A percentile compares a stretch with the other conserved stretches of the same genome.
These are phyloP conservation scores for Chaetomium cochliodes DNA, from an alignment of 495 filamentous ascomycete genomes.

Conservation along the genomic window DNA sequence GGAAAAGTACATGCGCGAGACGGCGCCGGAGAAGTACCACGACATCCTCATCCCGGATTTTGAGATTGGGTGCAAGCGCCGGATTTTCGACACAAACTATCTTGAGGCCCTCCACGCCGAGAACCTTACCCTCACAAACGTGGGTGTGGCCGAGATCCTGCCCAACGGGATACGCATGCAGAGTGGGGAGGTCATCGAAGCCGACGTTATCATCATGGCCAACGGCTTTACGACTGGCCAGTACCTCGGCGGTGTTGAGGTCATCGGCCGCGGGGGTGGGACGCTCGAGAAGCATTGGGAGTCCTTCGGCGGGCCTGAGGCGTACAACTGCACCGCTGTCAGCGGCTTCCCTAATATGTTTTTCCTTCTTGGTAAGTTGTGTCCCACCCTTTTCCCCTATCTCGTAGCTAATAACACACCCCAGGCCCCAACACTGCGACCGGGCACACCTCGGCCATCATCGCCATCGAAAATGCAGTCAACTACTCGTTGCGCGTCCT, in stretches of 20 bases:
- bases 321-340: conserved; percentile 40
- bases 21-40: conserved; percentile 43
- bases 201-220: conserved; percentile 46
- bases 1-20: conserved; percentile 40
- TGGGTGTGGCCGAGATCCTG: conserved; percentile 38
- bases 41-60: conserved; percentile 46
- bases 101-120: conserved; percentile 32
- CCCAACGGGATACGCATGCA: conserved; percentile 37
- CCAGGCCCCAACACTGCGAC: conserved; percentile 47
- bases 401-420: not conserved
- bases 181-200: conserved; percentile 30
- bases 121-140: conserved; percentile 39
- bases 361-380: conserved; percentile 31
- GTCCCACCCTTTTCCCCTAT: not conserved
- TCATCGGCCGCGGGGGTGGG: conserved; percentile 36
- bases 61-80: conserved; percentile 46
- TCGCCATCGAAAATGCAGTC: conserved; percentile 40
- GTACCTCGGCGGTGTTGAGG: conserved; percentile 37
- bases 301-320: conserved; percentile 37
- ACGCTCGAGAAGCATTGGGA: conserved; percentile 43
- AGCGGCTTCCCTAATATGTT: conserved; percentile 49
- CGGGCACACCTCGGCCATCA: conserved; percentile 44
- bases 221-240: conserved; percentile 42
- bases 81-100: conserved; percentile 44
- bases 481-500: conserved; percentile 37